These are phyloP conservation scores for Coemansia sp. DNA, from an alignment of 192 early-diverging fungal genomes.

Conservation along the genomic window DNA sequence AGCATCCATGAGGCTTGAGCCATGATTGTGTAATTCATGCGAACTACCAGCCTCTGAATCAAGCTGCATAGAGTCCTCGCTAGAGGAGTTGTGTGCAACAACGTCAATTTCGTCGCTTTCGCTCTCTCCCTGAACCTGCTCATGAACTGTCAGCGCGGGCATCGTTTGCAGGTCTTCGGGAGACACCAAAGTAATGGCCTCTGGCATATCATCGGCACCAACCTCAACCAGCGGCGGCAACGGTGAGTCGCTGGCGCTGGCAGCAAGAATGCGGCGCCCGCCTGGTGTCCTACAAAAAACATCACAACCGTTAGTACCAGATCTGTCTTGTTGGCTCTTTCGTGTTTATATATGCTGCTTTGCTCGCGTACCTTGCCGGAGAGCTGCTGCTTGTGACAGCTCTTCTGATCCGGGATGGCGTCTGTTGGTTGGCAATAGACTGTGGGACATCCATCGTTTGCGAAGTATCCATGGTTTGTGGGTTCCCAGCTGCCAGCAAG, in stretches of 20 bases:
- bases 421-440: not conserved
- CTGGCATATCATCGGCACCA: not conserved
- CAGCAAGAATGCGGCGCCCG: not conserved
- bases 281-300: slow-evolving; percentile 15
- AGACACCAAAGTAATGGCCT: slow-evolving; percentile 8
- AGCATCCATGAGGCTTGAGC: slow-evolving; percentile 6
- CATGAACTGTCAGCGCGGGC: too few species aligned
- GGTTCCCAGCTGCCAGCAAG: too few species aligned
- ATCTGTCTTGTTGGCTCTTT: not conserved
- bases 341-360: too few species aligned
- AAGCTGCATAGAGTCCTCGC: not conserved
- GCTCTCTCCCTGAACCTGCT: too few species aligned
- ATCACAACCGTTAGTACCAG: not conserved
- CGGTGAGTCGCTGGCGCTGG: slow-evolving; percentile 1
- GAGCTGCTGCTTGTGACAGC: not conserved
- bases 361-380: slow-evolving; percentile 10
- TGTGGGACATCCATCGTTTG: slow-evolving; percentile 4
- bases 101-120: not conserved
- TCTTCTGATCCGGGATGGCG: not conserved
- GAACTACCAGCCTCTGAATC: not conserved
- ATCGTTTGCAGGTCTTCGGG: not conserved
- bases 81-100: not conserved
- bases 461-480: not conserved
- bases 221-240: slow-evolving; percentile 13
- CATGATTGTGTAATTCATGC: not conserved